Percentiles rank a stretch among this genome's conserved stretches.
These are phyloP conservation scores for Perkinsela sp. DNA, from an alignment of 208 protist genomes.

Conservation along the genomic window DNA sequence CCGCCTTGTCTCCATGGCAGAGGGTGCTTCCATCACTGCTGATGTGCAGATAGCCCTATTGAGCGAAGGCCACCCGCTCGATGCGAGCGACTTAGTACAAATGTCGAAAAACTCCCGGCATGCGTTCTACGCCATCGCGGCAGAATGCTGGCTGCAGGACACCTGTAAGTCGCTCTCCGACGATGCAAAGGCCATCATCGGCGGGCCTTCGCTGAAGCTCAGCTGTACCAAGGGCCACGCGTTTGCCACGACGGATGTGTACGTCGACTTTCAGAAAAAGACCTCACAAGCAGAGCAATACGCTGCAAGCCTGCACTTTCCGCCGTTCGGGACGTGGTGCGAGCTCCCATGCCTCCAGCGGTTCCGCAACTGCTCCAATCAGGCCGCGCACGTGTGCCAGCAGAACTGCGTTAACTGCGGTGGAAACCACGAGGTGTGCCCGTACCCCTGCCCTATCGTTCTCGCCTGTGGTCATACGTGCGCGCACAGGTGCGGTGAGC, in stretches of 20 bases:
- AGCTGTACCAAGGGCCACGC: neutral
- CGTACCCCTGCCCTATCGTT: neutral
- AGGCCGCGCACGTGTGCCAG: neutral
- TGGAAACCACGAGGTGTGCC: neutral
- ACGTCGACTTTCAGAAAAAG: neutral
- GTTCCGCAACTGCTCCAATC: neutral
- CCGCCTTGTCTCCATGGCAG: too few species aligned
- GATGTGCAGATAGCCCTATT: neutral
- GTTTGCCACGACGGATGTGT: neutral
- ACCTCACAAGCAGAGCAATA: neutral
- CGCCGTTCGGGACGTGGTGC: neutral
- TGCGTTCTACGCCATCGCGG: neutral
- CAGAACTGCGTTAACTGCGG: neutral
- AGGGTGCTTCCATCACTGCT: neutral
- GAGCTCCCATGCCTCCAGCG: neutral
- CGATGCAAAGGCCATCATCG: neutral
- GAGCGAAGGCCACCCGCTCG: neutral
- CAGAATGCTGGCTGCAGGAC: neutral
- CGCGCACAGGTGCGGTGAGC: neutral
- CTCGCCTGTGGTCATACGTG: neutral
- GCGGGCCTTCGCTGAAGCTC: neutral
- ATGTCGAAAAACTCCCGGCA: neutral
- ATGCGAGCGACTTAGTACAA: neutral
- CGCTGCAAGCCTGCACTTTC: neutral
- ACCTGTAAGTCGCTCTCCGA: neutral